Percentiles rank a stretch among this genome's conserved stretches.
Conservation (phyloP, 768 basidiomycete genomes). For the Harrya chromipes region DNA sequence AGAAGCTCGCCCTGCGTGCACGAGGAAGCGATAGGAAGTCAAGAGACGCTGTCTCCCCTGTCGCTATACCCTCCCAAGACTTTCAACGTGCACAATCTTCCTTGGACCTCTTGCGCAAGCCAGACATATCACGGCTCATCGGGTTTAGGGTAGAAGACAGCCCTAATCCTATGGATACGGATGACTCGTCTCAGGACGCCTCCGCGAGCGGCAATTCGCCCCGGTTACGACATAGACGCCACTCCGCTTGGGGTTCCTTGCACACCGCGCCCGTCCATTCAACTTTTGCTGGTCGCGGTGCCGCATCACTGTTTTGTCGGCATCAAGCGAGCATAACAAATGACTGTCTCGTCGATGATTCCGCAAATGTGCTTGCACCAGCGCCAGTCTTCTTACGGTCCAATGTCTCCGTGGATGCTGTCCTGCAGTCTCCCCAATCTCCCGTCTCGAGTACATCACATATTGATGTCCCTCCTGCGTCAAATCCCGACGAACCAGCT, state of each 20-base stretch:
- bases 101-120: constrained; percentile 31
- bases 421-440: constrained; percentile 6
- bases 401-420: constrained; percentile 7
- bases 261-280: constrained; percentile 6
- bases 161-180: constrained; percentile 28
- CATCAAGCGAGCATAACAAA: constrained; percentile 4
- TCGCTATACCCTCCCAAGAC: constrained; percentile 20
- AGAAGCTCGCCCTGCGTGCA: constrained; percentile 34
- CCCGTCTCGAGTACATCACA: constrained; percentile 5
- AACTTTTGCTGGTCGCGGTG: constrained; percentile 10
- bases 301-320: constrained; percentile 11
- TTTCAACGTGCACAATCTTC: constrained; percentile 33
- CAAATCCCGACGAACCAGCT: constrained; percentile 1
- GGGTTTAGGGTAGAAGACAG: constrained; percentile 22
- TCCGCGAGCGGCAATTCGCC: constrained; percentile 23
- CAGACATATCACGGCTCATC: constrained; percentile 22
- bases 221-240: constrained; percentile 17
- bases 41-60: constrained; percentile 26
- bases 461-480: not conserved
- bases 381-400: constrained; percentile 13
- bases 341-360: not conserved
- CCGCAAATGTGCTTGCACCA: constrained; percentile 14
- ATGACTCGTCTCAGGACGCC: constrained; percentile 31
- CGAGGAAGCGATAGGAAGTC: constrained; percentile 30
- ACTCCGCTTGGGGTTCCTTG: constrained; percentile 23